Percentiles rank a stretch among this genome's conserved stretches.
Conservation (phyloP, 225 moss, liverwort and hornwort genomes). For the Climacium dendroides region DNA sequence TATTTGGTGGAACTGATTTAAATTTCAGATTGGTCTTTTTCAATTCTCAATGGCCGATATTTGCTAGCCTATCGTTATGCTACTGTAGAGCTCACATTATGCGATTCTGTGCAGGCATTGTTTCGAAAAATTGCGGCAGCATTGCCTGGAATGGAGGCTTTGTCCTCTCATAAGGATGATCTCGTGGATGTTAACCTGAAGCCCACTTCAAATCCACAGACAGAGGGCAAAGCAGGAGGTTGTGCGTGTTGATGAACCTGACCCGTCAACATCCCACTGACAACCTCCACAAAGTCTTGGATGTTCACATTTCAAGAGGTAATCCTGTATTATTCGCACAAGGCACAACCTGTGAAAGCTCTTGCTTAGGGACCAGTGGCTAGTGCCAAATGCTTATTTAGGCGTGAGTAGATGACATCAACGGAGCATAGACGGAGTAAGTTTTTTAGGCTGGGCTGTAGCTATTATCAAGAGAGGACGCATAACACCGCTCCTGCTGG, state of each 20-base stretch:
- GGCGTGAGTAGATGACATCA: background rate
- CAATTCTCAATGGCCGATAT: background rate
- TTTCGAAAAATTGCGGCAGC: conserved; percentile 97
- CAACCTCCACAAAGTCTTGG: background rate
- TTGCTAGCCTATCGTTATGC: background rate
- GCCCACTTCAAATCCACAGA: conserved; percentile 52
- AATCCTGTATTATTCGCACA: background rate
- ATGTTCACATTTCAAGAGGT: background rate
- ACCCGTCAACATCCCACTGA: background rate
- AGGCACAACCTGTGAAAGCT: background rate
- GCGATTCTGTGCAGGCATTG: conserved; percentile 41
- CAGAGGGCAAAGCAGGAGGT: conserved; percentile 57
- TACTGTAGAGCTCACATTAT: background rate
- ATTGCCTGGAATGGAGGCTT: conserved; percentile 92
- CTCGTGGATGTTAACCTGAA: conserved; percentile 90
- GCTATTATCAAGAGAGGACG: background rate
- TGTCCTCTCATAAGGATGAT: conserved; percentile 84
- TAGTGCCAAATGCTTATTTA: background rate
- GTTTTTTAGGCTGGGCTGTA: background rate
- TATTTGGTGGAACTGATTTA: background rate
- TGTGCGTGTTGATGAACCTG: conserved; percentile 51
- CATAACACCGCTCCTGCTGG: background rate
- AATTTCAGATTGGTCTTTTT: background rate
- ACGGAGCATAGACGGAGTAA: background rate
- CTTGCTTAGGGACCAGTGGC: background rate